phyloP scores from a whole-genome alignment of 805 yeast species.

The Saccharomycopsis amapae region DNA sequence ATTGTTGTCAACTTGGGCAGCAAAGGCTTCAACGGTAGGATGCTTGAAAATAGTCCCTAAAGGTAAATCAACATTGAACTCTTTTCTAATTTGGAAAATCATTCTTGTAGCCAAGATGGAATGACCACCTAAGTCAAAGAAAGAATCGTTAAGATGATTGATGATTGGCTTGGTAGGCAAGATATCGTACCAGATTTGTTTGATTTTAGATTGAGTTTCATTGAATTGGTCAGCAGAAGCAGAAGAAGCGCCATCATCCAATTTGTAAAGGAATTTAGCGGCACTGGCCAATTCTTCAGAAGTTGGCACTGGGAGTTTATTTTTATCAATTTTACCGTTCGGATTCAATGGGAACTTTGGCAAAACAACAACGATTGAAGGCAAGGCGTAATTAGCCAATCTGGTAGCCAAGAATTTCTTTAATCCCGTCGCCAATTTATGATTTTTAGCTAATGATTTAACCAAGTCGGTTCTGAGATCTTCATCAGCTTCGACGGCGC shows the following conservation, averaged over 20 bases:
- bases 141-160: constrained; percentile 72
- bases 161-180: constrained; percentile 81
- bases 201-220: constrained; percentile 56
- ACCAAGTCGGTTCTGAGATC: constrained; percentile 12
- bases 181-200: constrained; percentile 79
- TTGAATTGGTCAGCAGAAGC: constrained; percentile 48
- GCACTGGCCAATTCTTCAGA: constrained; percentile 77
- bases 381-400: constrained; percentile 89
- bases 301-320: constrained; percentile 92
- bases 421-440: constrained; percentile 72
- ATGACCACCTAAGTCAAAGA: constrained; percentile 97
- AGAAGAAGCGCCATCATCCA: constrained; percentile 22
- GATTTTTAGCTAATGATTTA: constrained; percentile 51
- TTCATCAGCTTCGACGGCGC: neutral
- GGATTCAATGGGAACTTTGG: constrained; percentile 87
- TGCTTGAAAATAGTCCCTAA: constrained; percentile 82
- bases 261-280: constrained; percentile 39
- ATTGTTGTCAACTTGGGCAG: constrained; percentile 61
- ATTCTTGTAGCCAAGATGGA: constrained; percentile 94
- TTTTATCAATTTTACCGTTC: constrained; percentile 97
- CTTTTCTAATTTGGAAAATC: constrained; percentile 86
- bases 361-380: constrained; percentile 85
- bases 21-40: constrained; percentile 78
- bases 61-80: constrained; percentile 73
- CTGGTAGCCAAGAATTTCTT: constrained; percentile 78